Percentiles rank a stretch among this genome's conserved stretches.
These are phyloP conservation scores for Cladosporium velox DNA, from an alignment of 2,329 filamentous ascomycete genomes.

Conservation along the genomic window DNA sequence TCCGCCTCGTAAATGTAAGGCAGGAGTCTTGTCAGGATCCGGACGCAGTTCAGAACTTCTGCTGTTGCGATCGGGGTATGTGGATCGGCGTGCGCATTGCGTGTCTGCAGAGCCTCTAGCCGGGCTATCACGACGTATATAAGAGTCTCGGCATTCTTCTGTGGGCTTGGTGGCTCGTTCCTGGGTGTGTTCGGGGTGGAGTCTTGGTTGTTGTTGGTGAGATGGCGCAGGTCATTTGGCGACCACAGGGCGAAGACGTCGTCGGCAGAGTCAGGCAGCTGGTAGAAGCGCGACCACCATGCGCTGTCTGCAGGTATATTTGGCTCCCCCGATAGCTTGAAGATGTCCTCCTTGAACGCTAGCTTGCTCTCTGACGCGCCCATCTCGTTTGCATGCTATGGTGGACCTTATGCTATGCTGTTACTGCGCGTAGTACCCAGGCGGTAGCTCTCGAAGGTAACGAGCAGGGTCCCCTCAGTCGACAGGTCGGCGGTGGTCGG, in stretches of 20 bases:
- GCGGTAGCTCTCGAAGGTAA: not conserved
- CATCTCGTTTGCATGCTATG: constrained; percentile 56
- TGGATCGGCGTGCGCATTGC: constrained; percentile 48
- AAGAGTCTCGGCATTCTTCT: constrained; percentile 38
- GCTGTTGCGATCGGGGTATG: constrained; percentile 46
- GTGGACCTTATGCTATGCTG: not conserved
- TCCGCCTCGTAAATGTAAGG: constrained; percentile 93
- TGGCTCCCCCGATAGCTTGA: constrained; percentile 88
- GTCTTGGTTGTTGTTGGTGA: constrained; percentile 28
- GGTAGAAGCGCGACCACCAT: constrained; percentile 98
- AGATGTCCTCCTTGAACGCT: constrained; percentile 98
- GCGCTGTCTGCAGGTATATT: constrained; percentile 83
- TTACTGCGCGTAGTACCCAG: not conserved
- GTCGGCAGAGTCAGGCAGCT: constrained; percentile 90
- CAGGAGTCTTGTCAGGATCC: constrained; percentile 83
- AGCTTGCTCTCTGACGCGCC: constrained; percentile 98
- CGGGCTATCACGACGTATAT: constrained; percentile 36
- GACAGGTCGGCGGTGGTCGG: not conserved
- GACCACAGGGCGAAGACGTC: constrained; percentile 97
- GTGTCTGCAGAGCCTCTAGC: constrained; percentile 29
- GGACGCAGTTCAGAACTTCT: constrained; percentile 92
- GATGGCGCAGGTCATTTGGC: constrained; percentile 52
- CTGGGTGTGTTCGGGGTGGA: constrained; percentile 35
- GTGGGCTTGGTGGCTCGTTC: constrained; percentile 64
- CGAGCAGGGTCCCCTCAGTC: not conserved